Evolutionary conservation across 192 early-diverging fungal genomes (phyloP).

Genomic region (Physocladia obscura): DNA sequence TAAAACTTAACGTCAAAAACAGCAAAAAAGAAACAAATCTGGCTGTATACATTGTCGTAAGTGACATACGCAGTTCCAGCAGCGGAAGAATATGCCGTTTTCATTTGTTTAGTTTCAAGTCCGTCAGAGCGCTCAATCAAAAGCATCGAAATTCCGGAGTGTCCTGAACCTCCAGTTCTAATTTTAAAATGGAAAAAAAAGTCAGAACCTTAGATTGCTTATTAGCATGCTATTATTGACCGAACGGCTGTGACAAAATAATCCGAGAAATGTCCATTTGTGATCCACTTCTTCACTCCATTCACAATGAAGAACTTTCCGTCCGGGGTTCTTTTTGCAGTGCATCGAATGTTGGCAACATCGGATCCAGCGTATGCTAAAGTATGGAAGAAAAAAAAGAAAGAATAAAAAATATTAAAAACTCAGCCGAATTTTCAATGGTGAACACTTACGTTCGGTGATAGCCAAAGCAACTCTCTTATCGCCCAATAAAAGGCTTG

Average conservation of each 20-base stretch:
- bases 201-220: background rate
- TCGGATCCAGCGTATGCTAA: constrained; percentile 55
- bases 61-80: constrained; percentile 61
- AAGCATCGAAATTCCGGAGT: constrained; percentile 65
- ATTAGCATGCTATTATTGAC: background rate
- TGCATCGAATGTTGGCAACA: constrained; percentile 61
- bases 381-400: background rate
- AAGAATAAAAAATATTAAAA: background rate
- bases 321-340: constrained; percentile 44
- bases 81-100: constrained; percentile 62
- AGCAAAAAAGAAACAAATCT: background rate
- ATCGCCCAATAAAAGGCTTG: constrained; percentile 41
- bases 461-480: constrained; percentile 58
- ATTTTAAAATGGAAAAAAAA: constrained; percentile 14
- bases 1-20: background rate
- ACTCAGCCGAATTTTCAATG: background rate
- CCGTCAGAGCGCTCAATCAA: constrained; percentile 57
- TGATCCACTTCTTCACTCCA: constrained; percentile 59
- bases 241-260: constrained; percentile 54
- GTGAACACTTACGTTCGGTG: constrained; percentile 42
- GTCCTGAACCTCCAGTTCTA: constrained; percentile 42
- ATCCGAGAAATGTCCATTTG: constrained; percentile 41
- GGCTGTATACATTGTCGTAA: constrained; percentile 59
- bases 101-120: constrained; percentile 64
- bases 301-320: constrained; percentile 71